These are phyloP conservation scores for Tulasnella sp. DNA, from an alignment of 768 basidiomycete species.

Conservation along the genomic window DNA sequence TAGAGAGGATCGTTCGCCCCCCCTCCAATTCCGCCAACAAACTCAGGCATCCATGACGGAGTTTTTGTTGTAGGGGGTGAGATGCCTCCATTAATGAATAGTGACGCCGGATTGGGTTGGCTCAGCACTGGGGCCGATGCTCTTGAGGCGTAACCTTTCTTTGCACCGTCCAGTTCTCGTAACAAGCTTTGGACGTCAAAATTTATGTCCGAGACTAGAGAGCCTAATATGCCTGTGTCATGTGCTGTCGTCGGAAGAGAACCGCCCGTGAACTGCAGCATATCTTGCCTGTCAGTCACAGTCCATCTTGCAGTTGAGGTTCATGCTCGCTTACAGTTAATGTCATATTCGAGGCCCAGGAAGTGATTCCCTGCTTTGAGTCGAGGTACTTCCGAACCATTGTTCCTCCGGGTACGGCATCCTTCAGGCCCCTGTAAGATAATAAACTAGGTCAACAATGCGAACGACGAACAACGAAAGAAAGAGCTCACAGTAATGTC, in stretches of 20 bases:
- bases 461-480: not conserved
- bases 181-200: not conserved
- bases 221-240: not conserved
- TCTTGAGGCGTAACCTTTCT: not conserved
- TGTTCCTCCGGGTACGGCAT: not conserved
- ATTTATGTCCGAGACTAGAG: not conserved
- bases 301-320: no score
- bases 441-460: not conserved
- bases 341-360: not conserved
- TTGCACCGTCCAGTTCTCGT: not conserved
- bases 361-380: not conserved
- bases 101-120: no score
- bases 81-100: no score
- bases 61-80: no score
- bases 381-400: conserved; percentile 1
- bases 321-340: no score
- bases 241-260: no score
- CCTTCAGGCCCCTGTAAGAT: not conserved
- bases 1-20: no score
- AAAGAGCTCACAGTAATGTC: conserved; percentile 1
- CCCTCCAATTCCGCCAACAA: no score
- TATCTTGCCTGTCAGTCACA: no score
- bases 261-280: no score
- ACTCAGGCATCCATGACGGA: no score
- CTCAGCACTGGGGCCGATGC: not conserved